Evolutionary conservation across 2,329 filamentous ascomycete genomes (phyloP).

Genomic region (Aureobasidium sp.): DNA sequence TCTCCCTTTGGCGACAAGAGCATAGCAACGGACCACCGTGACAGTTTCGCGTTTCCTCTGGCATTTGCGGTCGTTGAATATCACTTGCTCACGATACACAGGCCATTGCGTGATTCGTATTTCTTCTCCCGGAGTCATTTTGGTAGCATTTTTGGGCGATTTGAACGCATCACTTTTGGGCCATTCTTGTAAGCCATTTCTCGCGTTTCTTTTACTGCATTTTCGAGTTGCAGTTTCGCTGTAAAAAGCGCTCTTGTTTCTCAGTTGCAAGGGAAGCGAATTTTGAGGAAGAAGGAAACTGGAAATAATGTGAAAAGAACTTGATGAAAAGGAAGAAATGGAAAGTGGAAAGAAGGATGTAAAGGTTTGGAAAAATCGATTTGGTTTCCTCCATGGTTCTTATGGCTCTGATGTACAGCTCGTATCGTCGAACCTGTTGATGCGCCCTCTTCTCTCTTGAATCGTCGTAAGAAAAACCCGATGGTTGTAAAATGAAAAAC

Average conservation of each 20-base stretch:
- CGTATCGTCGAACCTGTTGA: constrained; percentile 1
- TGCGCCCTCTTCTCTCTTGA: background rate
- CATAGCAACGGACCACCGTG: constrained; percentile 10
- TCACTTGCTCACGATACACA: too few species aligned
- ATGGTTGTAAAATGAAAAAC: constrained; percentile 16
- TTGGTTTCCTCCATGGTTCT: constrained; percentile 7
- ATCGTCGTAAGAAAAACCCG: constrained; percentile 10
- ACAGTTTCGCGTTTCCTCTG: constrained; percentile 8
- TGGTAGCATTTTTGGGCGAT: too few species aligned
- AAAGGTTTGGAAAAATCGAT: constrained; percentile 12
- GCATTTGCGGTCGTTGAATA: too few species aligned
- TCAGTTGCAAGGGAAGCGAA: background rate
- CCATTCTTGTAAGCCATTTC: too few species aligned
- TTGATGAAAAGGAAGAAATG: constrained; percentile 20
- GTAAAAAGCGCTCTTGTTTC: background rate
- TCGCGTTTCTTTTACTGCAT: background rate
- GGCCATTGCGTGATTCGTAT: too few species aligned
- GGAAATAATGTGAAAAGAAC: background rate
- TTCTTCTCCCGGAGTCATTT: background rate
- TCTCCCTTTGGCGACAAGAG: background rate
- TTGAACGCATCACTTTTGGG: background rate
- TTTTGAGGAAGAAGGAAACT: background rate
- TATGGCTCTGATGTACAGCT: constrained; percentile 13
- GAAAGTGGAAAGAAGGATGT: constrained; percentile 17
- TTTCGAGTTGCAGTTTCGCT: background rate